Evolutionary conservation across 2,329 filamentous ascomycete genomes (phyloP).

Genomic region (Ophiostoma quercus): DNA sequence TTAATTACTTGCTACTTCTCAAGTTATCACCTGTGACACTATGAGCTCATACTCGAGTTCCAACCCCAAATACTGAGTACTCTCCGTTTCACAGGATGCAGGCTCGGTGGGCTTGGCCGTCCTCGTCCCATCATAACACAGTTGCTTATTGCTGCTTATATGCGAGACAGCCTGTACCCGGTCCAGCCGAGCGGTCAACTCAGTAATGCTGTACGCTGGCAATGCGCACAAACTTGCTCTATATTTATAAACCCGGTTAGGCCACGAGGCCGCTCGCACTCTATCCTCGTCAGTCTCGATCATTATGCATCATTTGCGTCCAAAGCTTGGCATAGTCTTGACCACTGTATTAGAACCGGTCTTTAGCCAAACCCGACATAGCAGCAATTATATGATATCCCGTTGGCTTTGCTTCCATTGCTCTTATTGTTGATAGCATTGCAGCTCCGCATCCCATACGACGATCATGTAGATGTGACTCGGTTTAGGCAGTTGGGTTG

Average conservation of each 20-base stretch:
- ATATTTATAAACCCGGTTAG: background rate
- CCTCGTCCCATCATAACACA: slow-evolving; percentile 11
- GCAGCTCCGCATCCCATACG: background rate
- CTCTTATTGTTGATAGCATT: background rate
- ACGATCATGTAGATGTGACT: background rate
- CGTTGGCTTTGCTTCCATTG: background rate
- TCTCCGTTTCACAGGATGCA: background rate
- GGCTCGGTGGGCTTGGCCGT: background rate
- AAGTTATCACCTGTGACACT: background rate
- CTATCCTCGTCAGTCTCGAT: background rate
- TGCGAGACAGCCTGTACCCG: slow-evolving; percentile 7
- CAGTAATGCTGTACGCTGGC: no score
- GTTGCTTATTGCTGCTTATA: slow-evolving; percentile 1
- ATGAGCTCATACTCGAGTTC: background rate
- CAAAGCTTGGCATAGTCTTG: background rate
- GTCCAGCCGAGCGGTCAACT: background rate
- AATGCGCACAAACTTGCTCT: background rate
- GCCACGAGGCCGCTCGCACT: background rate
- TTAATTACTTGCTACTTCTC: background rate
- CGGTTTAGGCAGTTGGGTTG: background rate
- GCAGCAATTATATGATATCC: background rate
- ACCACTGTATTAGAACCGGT: background rate
- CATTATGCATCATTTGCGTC: background rate
- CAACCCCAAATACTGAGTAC: background rate
- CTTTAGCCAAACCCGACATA: background rate